These are phyloP conservation scores for Macrocybe gigantea DNA, from an alignment of 768 basidiomycete genomes.

Conservation along the genomic window DNA sequence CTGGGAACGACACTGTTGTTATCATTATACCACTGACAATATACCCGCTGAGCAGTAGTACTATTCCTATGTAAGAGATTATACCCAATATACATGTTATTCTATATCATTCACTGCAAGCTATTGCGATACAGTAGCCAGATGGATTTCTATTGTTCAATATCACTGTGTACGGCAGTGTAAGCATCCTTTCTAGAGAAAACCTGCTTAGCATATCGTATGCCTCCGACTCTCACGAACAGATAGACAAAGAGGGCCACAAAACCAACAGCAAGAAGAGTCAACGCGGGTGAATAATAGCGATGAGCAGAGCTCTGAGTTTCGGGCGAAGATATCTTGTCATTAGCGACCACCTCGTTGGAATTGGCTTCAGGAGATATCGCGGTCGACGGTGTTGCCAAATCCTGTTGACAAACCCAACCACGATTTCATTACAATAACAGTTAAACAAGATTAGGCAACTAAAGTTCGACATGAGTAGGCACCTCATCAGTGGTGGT, in stretches of 20 bases:
- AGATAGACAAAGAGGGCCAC: slow-evolving; percentile 37
- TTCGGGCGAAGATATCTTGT: slow-evolving; percentile 8
- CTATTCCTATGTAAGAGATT: too few species aligned
- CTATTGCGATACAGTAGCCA: too few species aligned
- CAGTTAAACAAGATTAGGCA: slow-evolving; percentile 18
- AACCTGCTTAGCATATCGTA: slow-evolving; percentile 36
- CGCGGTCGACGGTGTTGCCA: slow-evolving; percentile 11
- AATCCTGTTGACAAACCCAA: slow-evolving; percentile 42
- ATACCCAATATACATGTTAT: too few species aligned
- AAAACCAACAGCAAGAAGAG: slow-evolving; percentile 34
- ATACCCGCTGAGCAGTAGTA: too few species aligned
- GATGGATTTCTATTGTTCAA: too few species aligned
- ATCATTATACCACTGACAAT: too few species aligned
- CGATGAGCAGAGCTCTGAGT: slow-evolving; percentile 7
- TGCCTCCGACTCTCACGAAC: slow-evolving; percentile 49
- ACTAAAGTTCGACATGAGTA: slow-evolving; percentile 88
- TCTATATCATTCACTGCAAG: too few species aligned
- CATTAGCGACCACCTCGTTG: slow-evolving; percentile 1
- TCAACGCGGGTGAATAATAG: slow-evolving; percentile 19
- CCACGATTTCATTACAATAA: slow-evolving; percentile 41
- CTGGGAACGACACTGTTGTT: too few species aligned
- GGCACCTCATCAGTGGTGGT: slow-evolving; percentile 80
- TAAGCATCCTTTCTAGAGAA: slow-evolving; percentile 27
- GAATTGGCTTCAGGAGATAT: slow-evolving; percentile 1
- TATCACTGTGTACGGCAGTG: too few species aligned